Conservation (phyloP, 306 rosid species). For the Begonia fuchsioides region DNA sequence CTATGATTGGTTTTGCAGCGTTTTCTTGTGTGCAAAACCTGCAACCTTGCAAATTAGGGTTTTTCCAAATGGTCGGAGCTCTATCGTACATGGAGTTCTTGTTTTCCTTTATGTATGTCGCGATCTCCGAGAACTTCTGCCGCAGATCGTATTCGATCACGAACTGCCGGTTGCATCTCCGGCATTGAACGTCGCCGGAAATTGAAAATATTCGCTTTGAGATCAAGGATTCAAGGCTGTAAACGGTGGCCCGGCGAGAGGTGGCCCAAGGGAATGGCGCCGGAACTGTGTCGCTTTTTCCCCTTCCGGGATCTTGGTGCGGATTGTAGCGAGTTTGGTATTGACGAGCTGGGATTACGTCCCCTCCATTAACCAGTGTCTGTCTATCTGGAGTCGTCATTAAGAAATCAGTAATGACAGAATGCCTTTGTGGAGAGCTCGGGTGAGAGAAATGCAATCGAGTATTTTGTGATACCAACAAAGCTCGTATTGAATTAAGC, state of each 20-base stretch:
- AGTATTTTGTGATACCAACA: no score
- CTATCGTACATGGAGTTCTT: slow-evolving; percentile 11
- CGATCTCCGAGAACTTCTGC: not conserved
- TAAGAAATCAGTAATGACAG: not conserved
- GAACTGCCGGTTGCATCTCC: slow-evolving; percentile 14
- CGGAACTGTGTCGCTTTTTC: slow-evolving; percentile 2
- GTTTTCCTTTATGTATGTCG: not conserved
- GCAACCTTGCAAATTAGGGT: slow-evolving; percentile 21
- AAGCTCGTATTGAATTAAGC: not conserved
- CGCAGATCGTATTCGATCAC: slow-evolving; percentile 6
- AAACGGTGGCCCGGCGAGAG: slow-evolving; percentile 7
- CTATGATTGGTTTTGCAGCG: slow-evolving; percentile 20
- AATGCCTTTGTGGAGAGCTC: not conserved
- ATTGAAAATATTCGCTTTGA: slow-evolving; percentile 3
- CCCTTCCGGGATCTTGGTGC: not conserved
- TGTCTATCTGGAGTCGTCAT: not conserved
- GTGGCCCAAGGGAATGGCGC: slow-evolving; percentile 46
- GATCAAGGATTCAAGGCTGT: not conserved
- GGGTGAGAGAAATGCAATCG: no score
- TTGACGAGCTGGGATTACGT: no score
- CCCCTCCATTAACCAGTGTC: no score
- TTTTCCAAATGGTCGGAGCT: slow-evolving; percentile 26
- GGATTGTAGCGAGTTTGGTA: not conserved
- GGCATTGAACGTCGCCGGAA: slow-evolving; percentile 26
- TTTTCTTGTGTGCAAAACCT: slow-evolving; percentile 16